Base-by-base conservation (phyloP, 1,284 basidiomycete species). In the Hymenochaete sp. region DNA sequence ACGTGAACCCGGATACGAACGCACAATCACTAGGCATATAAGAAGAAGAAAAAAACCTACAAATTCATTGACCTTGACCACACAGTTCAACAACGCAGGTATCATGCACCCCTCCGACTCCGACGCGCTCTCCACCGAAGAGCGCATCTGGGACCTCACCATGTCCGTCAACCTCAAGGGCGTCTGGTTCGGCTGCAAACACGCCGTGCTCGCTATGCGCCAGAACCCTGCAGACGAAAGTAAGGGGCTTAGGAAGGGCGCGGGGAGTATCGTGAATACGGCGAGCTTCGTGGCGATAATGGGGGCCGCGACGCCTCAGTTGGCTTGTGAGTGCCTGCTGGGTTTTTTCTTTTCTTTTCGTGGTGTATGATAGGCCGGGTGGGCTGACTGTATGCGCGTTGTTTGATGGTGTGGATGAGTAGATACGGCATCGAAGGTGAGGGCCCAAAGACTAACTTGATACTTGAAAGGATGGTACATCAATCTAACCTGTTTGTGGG, bases 181-280 rank as follows among this genome's bases (percentile, higher is more conserved):
- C 45, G 95, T 97, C 49, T 97, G 93, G 93, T 98, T 85, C 81
- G 93, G 95, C 37, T 93, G 87, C 75, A 96, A 97, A 66, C 84
- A 98, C 60, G 93, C 92, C 5, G 93, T 98, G 59, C 71, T 84
- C 45, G 95, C 93, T 19, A 98, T 98, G 93, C 81, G 90, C 52
- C 68, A 89, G 53, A 97, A 97, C 66, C 77, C 87, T 10, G 76
- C 77, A 35, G 92, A 96, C 53, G 75, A 76, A 52, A 66, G 73
- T 47, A 91, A 85, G 64, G 86, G 86, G 4, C 75, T 96, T 13
- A 81, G 78, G 56, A 67, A 69, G 16, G 93, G 93, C 45, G n/a
- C n/a, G n/a, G 93, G 93, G 49, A 91, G 86, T 56, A 92, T 98
- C 66, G 97, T 98, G 68, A 98, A 98, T 68, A 95, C 87, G 4